Percentiles rank a stretch among this genome's conserved stretches.
Evolutionary conservation across 768 basidiomycete genomes (phyloP).

Genomic region (Leccinum variicolor): DNA sequence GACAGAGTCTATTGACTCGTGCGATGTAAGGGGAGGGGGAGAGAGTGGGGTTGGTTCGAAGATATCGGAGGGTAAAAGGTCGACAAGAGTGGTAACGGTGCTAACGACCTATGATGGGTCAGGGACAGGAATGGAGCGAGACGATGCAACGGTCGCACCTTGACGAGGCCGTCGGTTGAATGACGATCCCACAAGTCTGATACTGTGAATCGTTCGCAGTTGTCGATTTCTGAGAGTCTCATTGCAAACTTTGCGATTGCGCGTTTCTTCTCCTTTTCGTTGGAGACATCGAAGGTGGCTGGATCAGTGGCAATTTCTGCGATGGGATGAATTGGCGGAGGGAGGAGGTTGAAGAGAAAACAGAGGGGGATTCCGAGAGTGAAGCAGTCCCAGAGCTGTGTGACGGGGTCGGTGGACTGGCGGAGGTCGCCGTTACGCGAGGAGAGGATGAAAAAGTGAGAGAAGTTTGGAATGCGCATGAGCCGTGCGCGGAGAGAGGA

Average conservation of each 20-base stretch:
- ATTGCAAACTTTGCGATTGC: constrained; percentile 91
- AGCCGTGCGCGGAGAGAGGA: constrained; percentile 73
- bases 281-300: constrained; percentile 59
- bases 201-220: constrained; percentile 83
- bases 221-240: constrained; percentile 68
- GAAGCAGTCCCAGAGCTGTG: constrained; percentile 92
- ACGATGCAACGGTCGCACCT: constrained; percentile 50
- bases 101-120: constrained; percentile 65
- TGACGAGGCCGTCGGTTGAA: constrained; percentile 92
- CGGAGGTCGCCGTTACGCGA: constrained; percentile 54
- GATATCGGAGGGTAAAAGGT: constrained; percentile 64
- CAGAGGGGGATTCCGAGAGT: constrained; percentile 91
- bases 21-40: constrained; percentile 50
- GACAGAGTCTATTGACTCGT: constrained; percentile 60
- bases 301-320: constrained; percentile 63
- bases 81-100: constrained; percentile 82
- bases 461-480: constrained; percentile 73
- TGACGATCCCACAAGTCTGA: constrained; percentile 88
- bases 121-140: neutral
- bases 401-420: constrained; percentile 87
- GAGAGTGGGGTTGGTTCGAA: constrained; percentile 65
- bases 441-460: constrained; percentile 64
- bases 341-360: constrained; percentile 93
- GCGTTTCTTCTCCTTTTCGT: constrained; percentile 85
- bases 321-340: constrained; percentile 40